These are phyloP conservation scores for Suillus tomentosus DNA, from an alignment of 768 basidiomycete species.

Conservation along the genomic window DNA sequence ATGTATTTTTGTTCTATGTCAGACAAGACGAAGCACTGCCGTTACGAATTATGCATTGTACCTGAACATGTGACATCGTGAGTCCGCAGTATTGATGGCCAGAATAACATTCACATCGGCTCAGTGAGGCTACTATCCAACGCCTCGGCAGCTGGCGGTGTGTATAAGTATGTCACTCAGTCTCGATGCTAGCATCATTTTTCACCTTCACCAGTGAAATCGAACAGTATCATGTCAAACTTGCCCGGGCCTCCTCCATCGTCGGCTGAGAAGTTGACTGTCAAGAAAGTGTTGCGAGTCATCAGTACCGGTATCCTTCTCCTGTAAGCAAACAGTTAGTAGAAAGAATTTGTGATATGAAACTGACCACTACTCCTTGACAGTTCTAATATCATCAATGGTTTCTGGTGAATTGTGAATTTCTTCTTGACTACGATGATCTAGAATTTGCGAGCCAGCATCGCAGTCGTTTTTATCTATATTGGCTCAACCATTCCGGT, in stretches of 20 bases:
- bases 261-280: not conserved
- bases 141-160: not conserved
- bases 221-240: conserved; percentile 1
- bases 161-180: not conserved
- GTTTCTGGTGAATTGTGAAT: conserved; percentile 1
- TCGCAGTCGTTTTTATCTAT: not conserved
- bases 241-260: not conserved
- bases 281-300: not conserved
- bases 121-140: not conserved
- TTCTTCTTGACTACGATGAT: not conserved
- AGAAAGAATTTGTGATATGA: not conserved
- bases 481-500: not conserved
- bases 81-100: not conserved
- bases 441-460: not conserved
- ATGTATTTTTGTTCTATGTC: not conserved
- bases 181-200: not conserved
- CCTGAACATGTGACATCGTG: not conserved
- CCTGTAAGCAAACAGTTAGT: not conserved
- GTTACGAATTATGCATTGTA: not conserved
- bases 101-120: not conserved
- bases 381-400: not conserved
- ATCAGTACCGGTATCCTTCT: not conserved
- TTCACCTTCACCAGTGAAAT: not conserved
- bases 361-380: not conserved
- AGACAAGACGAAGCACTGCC: not conserved